phyloP scores from a whole-genome alignment of 2,329 filamentous ascomycete species.

The Phyllosticta paracitricarpa region DNA sequence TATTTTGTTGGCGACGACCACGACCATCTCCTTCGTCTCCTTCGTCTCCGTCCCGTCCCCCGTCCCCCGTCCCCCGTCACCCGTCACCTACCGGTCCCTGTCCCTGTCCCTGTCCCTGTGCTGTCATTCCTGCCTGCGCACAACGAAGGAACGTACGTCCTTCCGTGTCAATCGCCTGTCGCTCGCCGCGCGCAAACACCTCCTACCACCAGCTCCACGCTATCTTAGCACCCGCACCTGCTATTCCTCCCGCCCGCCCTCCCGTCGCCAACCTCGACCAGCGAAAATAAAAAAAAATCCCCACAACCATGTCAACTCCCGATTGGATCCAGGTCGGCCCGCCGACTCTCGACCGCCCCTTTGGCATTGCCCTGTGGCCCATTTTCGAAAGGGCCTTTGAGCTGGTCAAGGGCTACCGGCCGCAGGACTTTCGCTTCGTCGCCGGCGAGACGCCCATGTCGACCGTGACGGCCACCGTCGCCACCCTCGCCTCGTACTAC shows the following conservation, averaged over 20 bases:
- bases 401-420: slow-evolving; percentile 66
- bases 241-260: background rate
- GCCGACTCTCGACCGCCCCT: slow-evolving; percentile 83
- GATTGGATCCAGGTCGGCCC: slow-evolving; percentile 46
- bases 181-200: background rate
- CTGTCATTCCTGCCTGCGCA: slow-evolving; percentile 1
- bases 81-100: background rate
- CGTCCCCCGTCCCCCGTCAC: no score
- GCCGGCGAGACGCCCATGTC: slow-evolving; percentile 80
- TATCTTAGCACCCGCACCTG: background rate
- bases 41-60: no score
- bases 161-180: no score
- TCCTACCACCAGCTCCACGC: background rate
- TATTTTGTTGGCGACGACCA: no score
- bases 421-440: slow-evolving; percentile 76
- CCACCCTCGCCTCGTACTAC: slow-evolving; percentile 83
- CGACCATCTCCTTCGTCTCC: no score
- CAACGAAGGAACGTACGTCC: background rate
- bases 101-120: background rate
- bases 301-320: slow-evolving; percentile 37
- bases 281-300: background rate
- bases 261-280: background rate
- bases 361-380: slow-evolving; percentile 86
- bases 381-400: slow-evolving; percentile 85
- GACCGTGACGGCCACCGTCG: slow-evolving; percentile 70